phyloP scores from a whole-genome alignment of 1,139 yeast species.

The Suhomyces coccinellae region DNA sequence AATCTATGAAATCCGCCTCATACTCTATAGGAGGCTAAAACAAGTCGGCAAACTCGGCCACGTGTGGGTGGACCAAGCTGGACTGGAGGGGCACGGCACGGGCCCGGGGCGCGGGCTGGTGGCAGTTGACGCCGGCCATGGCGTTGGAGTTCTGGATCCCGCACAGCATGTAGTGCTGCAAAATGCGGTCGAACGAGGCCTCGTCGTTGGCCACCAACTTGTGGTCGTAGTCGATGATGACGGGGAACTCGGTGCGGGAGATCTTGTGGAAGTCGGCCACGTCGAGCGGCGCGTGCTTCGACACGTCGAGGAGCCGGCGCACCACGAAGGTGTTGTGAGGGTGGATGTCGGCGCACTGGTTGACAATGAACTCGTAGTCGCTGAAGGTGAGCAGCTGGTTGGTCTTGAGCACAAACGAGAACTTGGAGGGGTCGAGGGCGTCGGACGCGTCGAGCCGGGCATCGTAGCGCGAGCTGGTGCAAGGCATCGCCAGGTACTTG shows the following conservation, averaged over 20 bases:
- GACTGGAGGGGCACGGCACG: conserved; percentile 5
- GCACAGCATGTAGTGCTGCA: conserved; percentile 43
- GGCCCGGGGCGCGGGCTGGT: conserved; percentile 5
- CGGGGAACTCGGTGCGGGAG: conserved; percentile 33
- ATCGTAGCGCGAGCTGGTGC: conserved; percentile 20
- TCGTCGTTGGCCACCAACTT: conserved; percentile 53
- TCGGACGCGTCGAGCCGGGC: conserved; percentile 3
- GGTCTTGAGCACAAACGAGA: conserved; percentile 26
- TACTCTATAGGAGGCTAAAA: conserved; percentile 22
- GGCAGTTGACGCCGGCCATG: conserved; percentile 11
- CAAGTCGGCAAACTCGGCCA: conserved; percentile 51
- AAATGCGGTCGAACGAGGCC: conserved; percentile 41
- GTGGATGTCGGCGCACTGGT: conserved; percentile 42
- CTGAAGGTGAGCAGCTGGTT: conserved; percentile 28
- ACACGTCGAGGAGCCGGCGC: conserved; percentile 15
- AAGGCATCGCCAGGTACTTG: conserved; percentile 24
- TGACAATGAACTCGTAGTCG: conserved; percentile 37
- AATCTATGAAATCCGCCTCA: conserved; percentile 7
- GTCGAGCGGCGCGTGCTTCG: conserved; percentile 15
- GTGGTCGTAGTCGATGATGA: conserved; percentile 60
- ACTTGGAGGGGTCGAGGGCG: conserved; percentile 18
- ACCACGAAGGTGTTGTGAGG: conserved; percentile 44
- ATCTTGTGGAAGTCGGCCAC: conserved; percentile 23
- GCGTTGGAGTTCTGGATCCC: conserved; percentile 36
- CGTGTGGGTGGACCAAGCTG: conserved; percentile 45